Conservation (phyloP, 257 asterid genomes). For the Parsonsia alboflavescens region DNA sequence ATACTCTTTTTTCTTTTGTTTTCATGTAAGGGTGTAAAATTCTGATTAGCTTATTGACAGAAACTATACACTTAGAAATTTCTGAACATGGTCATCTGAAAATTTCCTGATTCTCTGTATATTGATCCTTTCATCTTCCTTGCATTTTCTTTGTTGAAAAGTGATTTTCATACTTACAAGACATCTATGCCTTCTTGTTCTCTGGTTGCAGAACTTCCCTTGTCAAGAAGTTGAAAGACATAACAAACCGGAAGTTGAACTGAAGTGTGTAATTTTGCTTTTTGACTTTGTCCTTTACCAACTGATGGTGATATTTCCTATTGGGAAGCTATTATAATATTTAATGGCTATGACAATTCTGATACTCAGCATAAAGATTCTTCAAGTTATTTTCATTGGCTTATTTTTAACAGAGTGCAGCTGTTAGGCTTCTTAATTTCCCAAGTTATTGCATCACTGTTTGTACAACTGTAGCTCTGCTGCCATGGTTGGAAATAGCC, state of each 20-base stretch:
- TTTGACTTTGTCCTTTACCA: constrained; percentile 5
- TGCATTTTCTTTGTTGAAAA: not conserved
- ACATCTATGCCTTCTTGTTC: constrained; percentile 13
- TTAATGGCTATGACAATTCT: not conserved
- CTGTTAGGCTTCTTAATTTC: not conserved
- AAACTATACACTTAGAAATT: not conserved
- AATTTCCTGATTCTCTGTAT: not conserved
- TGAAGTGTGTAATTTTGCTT: constrained; percentile 54
- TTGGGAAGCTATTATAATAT: not conserved
- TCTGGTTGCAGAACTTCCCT: constrained; percentile 82
- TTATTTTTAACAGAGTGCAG: not conserved
- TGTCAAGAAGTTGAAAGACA: constrained; percentile 99
- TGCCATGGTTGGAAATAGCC: no score
- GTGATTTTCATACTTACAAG: not conserved
- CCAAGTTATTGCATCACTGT: not conserved
- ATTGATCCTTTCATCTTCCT: not conserved
- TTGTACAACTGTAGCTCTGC: not conserved
- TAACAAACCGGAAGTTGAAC: constrained; percentile 98
- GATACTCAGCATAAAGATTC: not conserved
- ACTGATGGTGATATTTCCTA: not conserved
- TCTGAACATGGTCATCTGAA: not conserved
- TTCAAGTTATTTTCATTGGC: constrained; percentile 1
- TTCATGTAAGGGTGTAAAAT: not conserved
- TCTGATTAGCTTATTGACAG: not conserved
- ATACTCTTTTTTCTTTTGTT: not conserved